Evolutionary conservation across 176 grass and related monocot species (phyloP).

Genomic region (Calamus simplicifolius): DNA sequence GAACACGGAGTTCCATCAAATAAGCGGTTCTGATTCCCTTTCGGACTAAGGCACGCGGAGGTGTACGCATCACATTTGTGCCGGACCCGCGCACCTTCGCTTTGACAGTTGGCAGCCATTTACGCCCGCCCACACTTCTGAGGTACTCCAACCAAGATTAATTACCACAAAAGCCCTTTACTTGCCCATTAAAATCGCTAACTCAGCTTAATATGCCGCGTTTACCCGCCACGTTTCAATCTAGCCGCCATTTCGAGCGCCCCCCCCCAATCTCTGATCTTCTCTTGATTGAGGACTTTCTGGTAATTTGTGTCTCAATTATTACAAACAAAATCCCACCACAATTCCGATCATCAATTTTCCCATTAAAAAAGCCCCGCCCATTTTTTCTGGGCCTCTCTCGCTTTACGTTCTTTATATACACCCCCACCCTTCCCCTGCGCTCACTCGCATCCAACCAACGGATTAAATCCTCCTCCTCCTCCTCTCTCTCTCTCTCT

Average conservation of each 20-base stretch:
- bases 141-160: not conserved
- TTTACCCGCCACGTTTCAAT: not conserved
- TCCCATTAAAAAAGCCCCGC: not conserved
- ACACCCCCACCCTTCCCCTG: not conserved
- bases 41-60: no score
- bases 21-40: no score
- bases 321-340: not conserved
- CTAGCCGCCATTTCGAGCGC: not conserved
- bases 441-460: not conserved
- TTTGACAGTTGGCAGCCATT: not conserved
- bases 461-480: not conserved
- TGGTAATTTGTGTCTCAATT: not conserved
- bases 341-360: not conserved
- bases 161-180: not conserved
- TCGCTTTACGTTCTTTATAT: not conserved
- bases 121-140: not conserved
- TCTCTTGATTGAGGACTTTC: not conserved
- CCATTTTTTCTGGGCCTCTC: not conserved
- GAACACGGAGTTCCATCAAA: no score
- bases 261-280: not conserved
- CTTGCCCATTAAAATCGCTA: no score
- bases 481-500: conserved; percentile 2
- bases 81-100: not conserved
- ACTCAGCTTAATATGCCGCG: not conserved
- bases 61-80: not conserved